Base-by-base conservation (phyloP, 257 asterid species). In the Salvia hispanica region DNA sequence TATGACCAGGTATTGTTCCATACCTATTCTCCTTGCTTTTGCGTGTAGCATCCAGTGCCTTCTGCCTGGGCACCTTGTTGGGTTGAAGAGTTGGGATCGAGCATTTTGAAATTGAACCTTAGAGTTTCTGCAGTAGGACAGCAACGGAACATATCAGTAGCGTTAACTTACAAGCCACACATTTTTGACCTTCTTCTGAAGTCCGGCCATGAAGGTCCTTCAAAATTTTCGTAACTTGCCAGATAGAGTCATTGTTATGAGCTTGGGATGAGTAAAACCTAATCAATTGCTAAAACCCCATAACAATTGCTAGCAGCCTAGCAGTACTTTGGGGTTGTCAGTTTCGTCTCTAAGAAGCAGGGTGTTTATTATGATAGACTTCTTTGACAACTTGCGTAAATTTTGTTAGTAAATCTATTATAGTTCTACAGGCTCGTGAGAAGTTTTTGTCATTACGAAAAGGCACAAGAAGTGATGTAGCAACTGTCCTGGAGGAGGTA, bases 381-480 rank as follows among this genome's bases (percentile, higher is more conserved):
- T 62, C 15, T 9, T 5, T 15, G 10, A 6, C 40, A 66, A 52
- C 62, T 62, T 52, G 36, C 18, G 74, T 40, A 40, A 39, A 66
- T 12, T 65, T 12, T 47, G 55, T 48, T 63, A 31, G 5, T 47
- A n/a, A 67, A 60, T 40, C 37, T 54, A 39, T 65, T 71, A 52
- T 62, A 59, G 72, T 69, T 53, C 59, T 79, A 70, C 85, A 91
- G 99, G 96, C 98, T 67, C 89, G 99, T 47, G 99, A 94, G 78
- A 94, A 91, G 83, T 94, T 89, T 79, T 79, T 94, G 78, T 87
- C 99, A 66, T 80, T 95, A 75, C 82, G 98, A 74, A 91, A 86
- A 83, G 96, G 97, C 79, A 84, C 99, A 43, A 95, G 84, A 80
- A 84, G 84, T 70, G 95, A 91, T 58, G 86, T 95, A 71, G 96